Percentiles rank a stretch among this genome's conserved stretches.
Evolutionary conservation across 208 protist genomes (phyloP).

Genomic region (Leptomonas pyrrhocoris): DNA sequence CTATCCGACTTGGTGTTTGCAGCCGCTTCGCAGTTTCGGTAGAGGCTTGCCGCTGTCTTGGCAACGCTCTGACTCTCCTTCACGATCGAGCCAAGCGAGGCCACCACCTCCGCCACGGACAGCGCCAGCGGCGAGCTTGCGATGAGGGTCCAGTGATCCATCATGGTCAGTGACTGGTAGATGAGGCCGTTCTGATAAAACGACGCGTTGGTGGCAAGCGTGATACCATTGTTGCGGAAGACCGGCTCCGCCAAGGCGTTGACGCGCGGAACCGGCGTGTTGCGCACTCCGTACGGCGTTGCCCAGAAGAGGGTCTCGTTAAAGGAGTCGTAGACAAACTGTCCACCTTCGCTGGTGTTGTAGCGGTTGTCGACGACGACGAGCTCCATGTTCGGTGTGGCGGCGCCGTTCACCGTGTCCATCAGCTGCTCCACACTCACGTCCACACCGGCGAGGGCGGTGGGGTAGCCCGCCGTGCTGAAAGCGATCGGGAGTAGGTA

Average conservation of each 20-base stretch:
- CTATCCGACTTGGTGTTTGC: constrained; percentile 31
- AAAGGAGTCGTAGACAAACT: constrained; percentile 56
- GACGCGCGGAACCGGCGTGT: constrained; percentile 33
- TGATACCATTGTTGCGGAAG: constrained; percentile 20
- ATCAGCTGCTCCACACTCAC: constrained; percentile 39
- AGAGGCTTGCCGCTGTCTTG: constrained; percentile 15
- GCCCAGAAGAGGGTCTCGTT: constrained; percentile 35
- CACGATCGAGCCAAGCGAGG: constrained; percentile 35
- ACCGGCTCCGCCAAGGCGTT: constrained; percentile 43
- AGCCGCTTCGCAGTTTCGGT: constrained; percentile 31
- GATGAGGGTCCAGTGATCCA: constrained; percentile 52
- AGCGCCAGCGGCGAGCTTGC: constrained; percentile 49
- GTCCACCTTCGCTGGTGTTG: constrained; percentile 32
- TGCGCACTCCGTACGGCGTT: constrained; percentile 31
- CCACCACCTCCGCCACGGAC: constrained; percentile 49
- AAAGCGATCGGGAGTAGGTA: constrained; percentile 44
- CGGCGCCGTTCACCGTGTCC: constrained; percentile 29
- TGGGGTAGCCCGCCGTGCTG: constrained; percentile 21
- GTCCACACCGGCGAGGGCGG: constrained; percentile 41
- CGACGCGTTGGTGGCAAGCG: constrained; percentile 35
- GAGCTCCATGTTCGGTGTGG: constrained; percentile 46
- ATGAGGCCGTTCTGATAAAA: constrained; percentile 59
- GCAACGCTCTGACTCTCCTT: constrained; percentile 41
- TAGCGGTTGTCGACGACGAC: constrained; percentile 43
- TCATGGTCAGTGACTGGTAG: constrained; percentile 61